These are phyloP conservation scores for Discostella pseudostelligera DNA, from an alignment of 108 stramenopile genomes.

Conservation along the genomic window DNA sequence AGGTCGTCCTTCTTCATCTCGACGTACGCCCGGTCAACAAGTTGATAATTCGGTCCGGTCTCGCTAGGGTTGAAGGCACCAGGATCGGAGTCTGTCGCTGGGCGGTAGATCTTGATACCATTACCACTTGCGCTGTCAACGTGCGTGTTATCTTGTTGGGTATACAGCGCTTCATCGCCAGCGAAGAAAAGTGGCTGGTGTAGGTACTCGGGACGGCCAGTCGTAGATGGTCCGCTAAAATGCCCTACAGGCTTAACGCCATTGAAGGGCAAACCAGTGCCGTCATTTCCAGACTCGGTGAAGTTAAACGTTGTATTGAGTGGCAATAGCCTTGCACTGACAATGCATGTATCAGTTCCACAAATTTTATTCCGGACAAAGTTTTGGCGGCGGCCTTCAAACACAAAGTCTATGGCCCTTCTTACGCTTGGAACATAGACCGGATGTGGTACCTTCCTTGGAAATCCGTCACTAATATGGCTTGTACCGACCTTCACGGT, in stretches of 20 bases:
- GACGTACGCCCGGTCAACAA: slow-evolving; percentile 35
- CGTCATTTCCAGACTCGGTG: slow-evolving; percentile 23
- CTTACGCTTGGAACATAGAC: slow-evolving; percentile 45
- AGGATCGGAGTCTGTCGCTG: slow-evolving; percentile 33
- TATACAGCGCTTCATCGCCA: slow-evolving; percentile 45
- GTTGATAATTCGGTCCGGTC: slow-evolving; percentile 33
- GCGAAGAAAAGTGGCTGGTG: slow-evolving; percentile 50
- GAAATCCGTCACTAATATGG: slow-evolving; percentile 40
- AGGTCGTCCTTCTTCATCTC: slow-evolving; percentile 24
- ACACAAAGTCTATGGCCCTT: slow-evolving; percentile 40
- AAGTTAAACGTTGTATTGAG: slow-evolving; percentile 22
- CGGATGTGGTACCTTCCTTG: slow-evolving; percentile 20
- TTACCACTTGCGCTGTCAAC: slow-evolving; percentile 46
- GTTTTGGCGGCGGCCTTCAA: slow-evolving; percentile 34
- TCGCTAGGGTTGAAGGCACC: slow-evolving; percentile 33
- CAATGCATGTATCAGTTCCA: slow-evolving; percentile 39
- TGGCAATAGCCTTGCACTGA: slow-evolving; percentile 43
- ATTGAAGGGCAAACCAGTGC: slow-evolving; percentile 49
- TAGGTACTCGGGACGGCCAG: slow-evolving; percentile 52
- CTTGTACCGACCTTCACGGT: slow-evolving; percentile 26
- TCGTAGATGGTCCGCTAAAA: slow-evolving; percentile 38
- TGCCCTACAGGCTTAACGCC: slow-evolving; percentile 55
- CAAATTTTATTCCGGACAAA: slow-evolving; percentile 42
- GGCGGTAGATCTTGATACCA: slow-evolving; percentile 54
- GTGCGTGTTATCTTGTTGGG: slow-evolving; percentile 46